Evolutionary conservation across 2,329 filamentous ascomycete genomes (phyloP), one percentile per base, ranked within the genome.

Genomic region (Aspergillus sojae): DNA sequence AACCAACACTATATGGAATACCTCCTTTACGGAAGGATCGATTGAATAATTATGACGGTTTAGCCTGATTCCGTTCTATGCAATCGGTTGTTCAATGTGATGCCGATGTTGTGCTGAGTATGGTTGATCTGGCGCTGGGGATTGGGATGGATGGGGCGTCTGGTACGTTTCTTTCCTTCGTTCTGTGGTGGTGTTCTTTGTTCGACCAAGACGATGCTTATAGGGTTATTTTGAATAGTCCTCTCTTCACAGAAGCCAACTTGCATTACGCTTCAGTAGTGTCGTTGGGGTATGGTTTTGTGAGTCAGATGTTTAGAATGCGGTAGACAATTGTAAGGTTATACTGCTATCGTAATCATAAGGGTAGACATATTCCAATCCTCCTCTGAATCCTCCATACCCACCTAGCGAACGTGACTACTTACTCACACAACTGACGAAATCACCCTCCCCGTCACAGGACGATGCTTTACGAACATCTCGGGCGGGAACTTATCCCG

Each of bases 401-500:
- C 45, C 19, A n/a, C 16, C n/a, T 4, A 16, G 2, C 39, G 39
- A 41, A 10, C 6, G 5, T 7, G 16, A n/a, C 16, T 9, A 5
- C 45, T 10, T 11, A 14, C 5, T 14, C 21, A 16, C n/a, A 5
- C 21, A 28, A 6, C 28, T 5, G 5, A 48, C 45, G 1, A 23
- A 11, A 34, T 52, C 19, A 52, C 28, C 28, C 26, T 12, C 28
- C 4, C 48, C 7, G 16, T n/a, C 28, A n/a, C 48, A 34, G 48
- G 28, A 3, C 48, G 28, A 5, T 34, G n/a, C 10, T 30, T 52
- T 1, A 52, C 0, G 14, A 52, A 52, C 48, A 52, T 52, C 9
- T 52, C 48, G 0, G 48, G 48, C 2, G 28, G 62, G 62, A 77
- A 78, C 66, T 77, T 69, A 62, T 77, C 76, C 12, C 69, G 71